Evolutionary conservation across 345 rosid species (phyloP).

Genomic region (Populus davidiana): DNA sequence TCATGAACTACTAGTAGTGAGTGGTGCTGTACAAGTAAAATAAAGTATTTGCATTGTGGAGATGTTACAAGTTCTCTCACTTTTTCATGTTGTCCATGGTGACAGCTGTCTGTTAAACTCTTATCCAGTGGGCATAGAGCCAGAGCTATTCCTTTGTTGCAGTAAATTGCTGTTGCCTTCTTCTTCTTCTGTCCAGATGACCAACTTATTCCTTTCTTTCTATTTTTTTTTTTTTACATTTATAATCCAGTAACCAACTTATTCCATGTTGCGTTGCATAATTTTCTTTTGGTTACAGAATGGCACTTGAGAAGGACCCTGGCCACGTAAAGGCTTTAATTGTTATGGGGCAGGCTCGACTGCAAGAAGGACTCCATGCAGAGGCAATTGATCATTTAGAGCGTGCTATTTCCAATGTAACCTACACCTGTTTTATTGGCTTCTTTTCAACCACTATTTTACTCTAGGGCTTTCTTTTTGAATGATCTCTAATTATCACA

Average conservation of each 20-base stretch:
- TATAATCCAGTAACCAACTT: not conserved
- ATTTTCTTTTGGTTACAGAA: constrained; percentile 36
- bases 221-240: not conserved
- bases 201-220: not conserved
- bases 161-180: constrained; percentile 33
- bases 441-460: not conserved
- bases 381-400: constrained; percentile 70
- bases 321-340: constrained; percentile 52
- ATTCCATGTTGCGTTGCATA: not conserved
- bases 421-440: not conserved
- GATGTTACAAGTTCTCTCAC: constrained; percentile 16
- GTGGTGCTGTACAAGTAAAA: constrained; percentile 24
- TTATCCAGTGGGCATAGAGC: constrained; percentile 54
- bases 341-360: constrained; percentile 68
- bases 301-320: constrained; percentile 78
- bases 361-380: constrained; percentile 46
- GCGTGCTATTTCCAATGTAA: constrained; percentile 63
- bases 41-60: constrained; percentile 9
- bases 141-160: constrained; percentile 51
- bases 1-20: constrained; percentile 58
- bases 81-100: constrained; percentile 26
- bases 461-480: not conserved
- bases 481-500: not conserved
- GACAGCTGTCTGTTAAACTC: constrained; percentile 64
- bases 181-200: not conserved